These are phyloP conservation scores for Hirschioporus abietinus DNA, from an alignment of 768 basidiomycete genomes.

Conservation along the genomic window DNA sequence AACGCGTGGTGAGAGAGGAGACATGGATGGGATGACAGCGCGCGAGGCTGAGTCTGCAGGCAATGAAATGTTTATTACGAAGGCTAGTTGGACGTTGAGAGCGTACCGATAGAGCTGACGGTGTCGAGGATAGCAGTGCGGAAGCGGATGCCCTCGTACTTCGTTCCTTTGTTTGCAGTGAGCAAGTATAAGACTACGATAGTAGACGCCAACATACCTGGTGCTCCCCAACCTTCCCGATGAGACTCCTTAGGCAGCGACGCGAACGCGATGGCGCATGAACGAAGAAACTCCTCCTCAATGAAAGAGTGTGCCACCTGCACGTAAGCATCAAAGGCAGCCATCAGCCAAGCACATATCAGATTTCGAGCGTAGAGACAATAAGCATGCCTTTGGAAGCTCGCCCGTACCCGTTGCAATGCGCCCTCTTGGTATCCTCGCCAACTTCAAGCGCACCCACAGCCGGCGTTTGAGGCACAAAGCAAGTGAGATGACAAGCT, in stretches of 20 bases:
- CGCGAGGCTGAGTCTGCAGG: constrained; percentile 61
- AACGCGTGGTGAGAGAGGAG: constrained; percentile 60
- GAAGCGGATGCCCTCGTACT: constrained; percentile 56
- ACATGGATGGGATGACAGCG: constrained; percentile 67
- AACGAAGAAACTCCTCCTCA: constrained; percentile 69
- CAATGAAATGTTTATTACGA: no score
- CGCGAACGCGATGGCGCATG: constrained; percentile 66
- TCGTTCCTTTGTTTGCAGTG: constrained; percentile 34
- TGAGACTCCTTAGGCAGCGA: constrained; percentile 60
- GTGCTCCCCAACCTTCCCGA: constrained; percentile 74
- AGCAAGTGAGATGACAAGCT: constrained; percentile 55
- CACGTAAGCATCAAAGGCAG: not conserved
- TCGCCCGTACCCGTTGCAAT: constrained; percentile 47
- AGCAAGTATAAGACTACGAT: no score
- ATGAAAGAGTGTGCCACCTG: constrained; percentile 66
- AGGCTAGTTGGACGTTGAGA: not conserved
- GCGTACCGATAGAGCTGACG: constrained; percentile 61
- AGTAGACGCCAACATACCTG: constrained; percentile 15
- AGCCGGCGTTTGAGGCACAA: constrained; percentile 67
- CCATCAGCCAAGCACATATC: no score
- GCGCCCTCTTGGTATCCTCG: constrained; percentile 61
- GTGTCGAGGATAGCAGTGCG: constrained; percentile 65
- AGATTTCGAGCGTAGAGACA: not conserved
- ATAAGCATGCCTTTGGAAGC: constrained; percentile 48
- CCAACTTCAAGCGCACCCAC: constrained; percentile 57